These are phyloP conservation scores for Daldinia decipiens DNA, from an alignment of 495 filamentous ascomycete genomes.

Conservation along the genomic window DNA sequence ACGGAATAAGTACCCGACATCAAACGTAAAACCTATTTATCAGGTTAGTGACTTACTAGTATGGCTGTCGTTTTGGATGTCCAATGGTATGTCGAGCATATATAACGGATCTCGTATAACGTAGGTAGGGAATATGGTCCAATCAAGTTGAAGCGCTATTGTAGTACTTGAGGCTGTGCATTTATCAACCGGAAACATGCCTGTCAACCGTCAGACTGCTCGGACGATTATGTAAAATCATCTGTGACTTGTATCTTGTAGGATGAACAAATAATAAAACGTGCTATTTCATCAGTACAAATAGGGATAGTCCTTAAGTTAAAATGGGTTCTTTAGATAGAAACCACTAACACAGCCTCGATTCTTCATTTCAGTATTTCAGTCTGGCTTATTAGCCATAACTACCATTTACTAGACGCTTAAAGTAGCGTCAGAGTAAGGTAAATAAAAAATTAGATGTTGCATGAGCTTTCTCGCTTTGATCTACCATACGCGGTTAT, in stretches of 20 bases:
- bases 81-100: neutral
- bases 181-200: conserved; percentile 18
- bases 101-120: conserved; percentile 25
- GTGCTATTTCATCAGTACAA: conserved; percentile 29
- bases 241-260: neutral
- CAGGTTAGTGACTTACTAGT: conserved; percentile 1
- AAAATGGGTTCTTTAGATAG: conserved; percentile 10
- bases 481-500: conserved; percentile 2
- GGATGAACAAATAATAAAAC: conserved; percentile 5
- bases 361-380: conserved; percentile 39
- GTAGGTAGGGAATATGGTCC: neutral
- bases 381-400: conserved; percentile 1
- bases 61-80: neutral
- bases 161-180: conserved; percentile 28
- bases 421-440: conserved; percentile 13
- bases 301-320: conserved; percentile 2
- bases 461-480: conserved; percentile 8
- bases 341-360: conserved; percentile 31
- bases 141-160: conserved; percentile 23
- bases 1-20: too few species aligned
- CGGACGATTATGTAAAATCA: neutral
- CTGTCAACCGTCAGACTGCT: neutral
- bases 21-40: too few species aligned
- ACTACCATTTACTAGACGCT: neutral
- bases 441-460: conserved; percentile 10